phyloP scores from a whole-genome alignment of 2,329 filamentous ascomycete species.

The Arthrobotrys pseudoclavata region DNA sequence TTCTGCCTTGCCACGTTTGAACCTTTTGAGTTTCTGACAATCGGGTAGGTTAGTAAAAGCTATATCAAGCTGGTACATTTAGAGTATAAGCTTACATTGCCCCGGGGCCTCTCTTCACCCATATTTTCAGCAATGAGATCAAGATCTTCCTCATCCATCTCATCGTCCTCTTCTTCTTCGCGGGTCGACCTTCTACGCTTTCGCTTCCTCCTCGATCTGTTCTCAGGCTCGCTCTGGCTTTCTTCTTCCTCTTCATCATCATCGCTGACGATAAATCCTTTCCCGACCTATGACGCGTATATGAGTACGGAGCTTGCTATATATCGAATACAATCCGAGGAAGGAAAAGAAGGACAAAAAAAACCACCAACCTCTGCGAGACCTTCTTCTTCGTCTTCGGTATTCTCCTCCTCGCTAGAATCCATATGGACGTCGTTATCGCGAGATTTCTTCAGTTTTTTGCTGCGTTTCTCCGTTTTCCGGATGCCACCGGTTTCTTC shows the following conservation, averaged over 20 bases:
- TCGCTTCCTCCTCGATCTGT: conserved; percentile 70
- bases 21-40: conserved; percentile 90
- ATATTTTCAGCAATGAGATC: conserved; percentile 85
- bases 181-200: conserved; percentile 78
- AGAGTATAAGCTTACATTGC: conserved; percentile 57
- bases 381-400: conserved; percentile 91
- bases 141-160: conserved; percentile 92
- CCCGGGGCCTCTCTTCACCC: conserved; percentile 61
- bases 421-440: conserved; percentile 74
- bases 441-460: conserved; percentile 65
- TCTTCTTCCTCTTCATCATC: conserved; percentile 83
- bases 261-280: conserved; percentile 96
- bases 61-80: neutral
- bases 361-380: conserved; percentile 75
- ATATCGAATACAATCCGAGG: neutral
- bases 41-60: conserved; percentile 65
- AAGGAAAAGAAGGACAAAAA: neutral
- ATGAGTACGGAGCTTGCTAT: conserved; percentile 21
- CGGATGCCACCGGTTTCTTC: conserved; percentile 78
- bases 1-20: conserved; percentile 88
- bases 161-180: conserved; percentile 83
- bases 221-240: conserved; percentile 65
- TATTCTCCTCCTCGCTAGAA: conserved; percentile 91
- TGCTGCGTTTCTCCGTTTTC: conserved; percentile 66
- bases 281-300: conserved; percentile 76